A percentile compares a stretch with the other conserved stretches of the same genome.
Conservation (phyloP, 768 basidiomycete species). For the Auricularia auricula-judae region DNA sequence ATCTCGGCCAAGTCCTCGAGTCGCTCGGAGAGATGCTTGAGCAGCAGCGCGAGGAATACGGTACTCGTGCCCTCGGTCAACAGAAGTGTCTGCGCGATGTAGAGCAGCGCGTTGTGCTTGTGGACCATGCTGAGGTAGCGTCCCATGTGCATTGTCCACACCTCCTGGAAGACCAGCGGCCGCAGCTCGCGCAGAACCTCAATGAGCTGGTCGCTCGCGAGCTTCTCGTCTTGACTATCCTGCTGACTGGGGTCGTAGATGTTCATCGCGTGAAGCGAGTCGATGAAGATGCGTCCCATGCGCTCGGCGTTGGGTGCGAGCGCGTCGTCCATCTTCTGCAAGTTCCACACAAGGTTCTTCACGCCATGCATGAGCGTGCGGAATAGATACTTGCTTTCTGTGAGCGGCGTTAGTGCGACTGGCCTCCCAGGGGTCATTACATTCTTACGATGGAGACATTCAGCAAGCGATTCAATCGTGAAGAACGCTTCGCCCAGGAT, state of each 20-base stretch:
- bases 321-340: constrained; percentile 30
- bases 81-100: constrained; percentile 78
- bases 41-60: constrained; percentile 77
- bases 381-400: constrained; percentile 80
- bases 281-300: constrained; percentile 79
- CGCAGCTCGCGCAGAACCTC: constrained; percentile 73
- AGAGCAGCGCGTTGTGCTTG: constrained; percentile 68
- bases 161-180: constrained; percentile 87
- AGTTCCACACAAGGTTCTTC: constrained; percentile 41
- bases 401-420: constrained; percentile 13
- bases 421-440: constrained; percentile 74
- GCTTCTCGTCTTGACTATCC: constrained; percentile 47
- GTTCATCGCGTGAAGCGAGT: constrained; percentile 72
- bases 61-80: constrained; percentile 65
- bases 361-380: constrained; percentile 77
- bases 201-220: constrained; percentile 74
- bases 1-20: constrained; percentile 77
- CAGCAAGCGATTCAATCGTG: constrained; percentile 37
- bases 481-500: constrained; percentile 21
- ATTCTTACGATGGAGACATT: constrained; percentile 69
- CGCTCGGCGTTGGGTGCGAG: constrained; percentile 75
- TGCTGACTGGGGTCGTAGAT: constrained; percentile 60
- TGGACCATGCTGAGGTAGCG: constrained; percentile 78
- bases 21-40: constrained; percentile 73
- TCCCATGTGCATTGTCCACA: constrained; percentile 87